A percentile compares a stretch with the other conserved stretches of the same genome.
phyloP scores from a whole-genome alignment of 495 filamentous ascomycete species.

The Eremomyces bilateralis region DNA sequence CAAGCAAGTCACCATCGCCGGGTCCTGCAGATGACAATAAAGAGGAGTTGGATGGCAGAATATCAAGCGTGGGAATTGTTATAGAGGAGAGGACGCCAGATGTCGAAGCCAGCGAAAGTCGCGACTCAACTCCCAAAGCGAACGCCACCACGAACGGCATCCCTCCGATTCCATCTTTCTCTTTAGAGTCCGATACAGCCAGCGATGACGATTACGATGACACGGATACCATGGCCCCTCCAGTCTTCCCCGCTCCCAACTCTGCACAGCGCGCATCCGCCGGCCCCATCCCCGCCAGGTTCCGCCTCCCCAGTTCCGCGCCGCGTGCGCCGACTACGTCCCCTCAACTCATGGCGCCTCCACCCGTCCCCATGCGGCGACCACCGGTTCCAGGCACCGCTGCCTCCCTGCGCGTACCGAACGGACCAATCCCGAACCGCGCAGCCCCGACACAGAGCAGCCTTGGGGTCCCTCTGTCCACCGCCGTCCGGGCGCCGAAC shows the following conservation, averaged over 20 bases:
- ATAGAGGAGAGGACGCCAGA: too few species aligned
- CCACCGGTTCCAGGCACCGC: conserved; percentile 4
- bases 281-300: background rate
- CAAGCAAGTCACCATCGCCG: background rate
- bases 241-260: conserved; percentile 14
- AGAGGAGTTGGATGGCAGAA: background rate
- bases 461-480: conserved; percentile 8
- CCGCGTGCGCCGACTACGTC: conserved; percentile 1
- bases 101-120: too few species aligned
- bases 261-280: conserved; percentile 14
- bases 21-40: background rate
- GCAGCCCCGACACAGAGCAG: conserved; percentile 18
- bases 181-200: conserved; percentile 10
- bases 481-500: conserved; percentile 11
- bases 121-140: conserved; percentile 31
- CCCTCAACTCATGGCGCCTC: conserved; percentile 10
- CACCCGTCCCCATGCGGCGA: conserved; percentile 4
- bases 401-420: conserved; percentile 20
- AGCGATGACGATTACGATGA: conserved; percentile 11
- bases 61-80: too few species aligned
- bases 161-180: conserved; percentile 13
- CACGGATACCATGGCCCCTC: conserved; percentile 5
- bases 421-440: conserved; percentile 22
- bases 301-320: background rate
- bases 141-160: conserved; percentile 5